Evolutionary conservation across 2,329 filamentous ascomycete genomes (phyloP), one percentile per base, ranked within the genome.

Genomic region (Bipolaris bicolor): DNA sequence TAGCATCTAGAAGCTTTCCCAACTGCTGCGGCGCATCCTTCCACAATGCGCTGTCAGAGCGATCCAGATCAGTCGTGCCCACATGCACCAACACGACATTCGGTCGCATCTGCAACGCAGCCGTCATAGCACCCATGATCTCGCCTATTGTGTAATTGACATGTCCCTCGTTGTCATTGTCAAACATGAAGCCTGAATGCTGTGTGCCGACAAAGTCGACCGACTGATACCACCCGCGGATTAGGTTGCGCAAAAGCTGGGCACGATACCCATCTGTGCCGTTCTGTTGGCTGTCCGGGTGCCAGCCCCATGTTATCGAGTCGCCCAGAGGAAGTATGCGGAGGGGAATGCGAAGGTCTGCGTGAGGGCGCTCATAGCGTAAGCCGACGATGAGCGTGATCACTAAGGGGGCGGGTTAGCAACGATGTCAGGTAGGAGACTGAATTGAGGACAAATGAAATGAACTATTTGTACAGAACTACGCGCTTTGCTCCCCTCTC

Each of bases 211-310:
- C 63, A 61, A 74, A 75, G 37, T 67, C 49, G n/a, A 71, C 60
- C 0, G 63, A 49, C 7, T 43, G 29, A 22, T 66, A 66, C 10
- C 60, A 58, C 9, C 64, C 63, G 10, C 52, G 55, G 16, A 64
- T 43, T 18, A 78, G 70, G 9, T 61, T 36, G 18, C 61, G 52
- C 29, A 64, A 52, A 1, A 79, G 66, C 16, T 65, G 47, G 3
- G 60, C 55, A 26, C 78, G 75, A 54, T 80, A 81, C 6, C 78
- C 77, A 58, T 80, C 60, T 13, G 67, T 80, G 1, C 71, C 72
- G 40, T 59, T 37, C 7, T 57, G 7, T 18, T 40, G 18, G 66
- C 66, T 7, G 33, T 58, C 31, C 39, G 58, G 44, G 52, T 58
- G 46, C 34, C 69, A 77, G 3, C 79, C 79, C 49, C 51, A 70